These are phyloP conservation scores for Arabis alpina DNA, from an alignment of 345 rosid genomes.

Conservation along the genomic window DNA sequence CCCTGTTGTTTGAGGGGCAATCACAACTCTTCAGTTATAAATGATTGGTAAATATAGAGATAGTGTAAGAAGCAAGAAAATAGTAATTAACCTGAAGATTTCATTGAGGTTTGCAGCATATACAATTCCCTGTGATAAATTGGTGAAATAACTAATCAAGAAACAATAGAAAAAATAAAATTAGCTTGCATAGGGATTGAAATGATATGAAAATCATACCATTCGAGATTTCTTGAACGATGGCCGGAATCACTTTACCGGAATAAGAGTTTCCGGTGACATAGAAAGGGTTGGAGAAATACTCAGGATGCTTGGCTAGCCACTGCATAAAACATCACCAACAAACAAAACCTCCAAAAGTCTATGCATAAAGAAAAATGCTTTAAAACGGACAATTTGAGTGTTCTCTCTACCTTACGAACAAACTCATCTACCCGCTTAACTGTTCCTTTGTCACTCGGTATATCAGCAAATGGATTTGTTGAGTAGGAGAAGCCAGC, in stretches of 20 bases:
- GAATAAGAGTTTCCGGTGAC: conserved; percentile 30
- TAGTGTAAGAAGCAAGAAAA: conserved; percentile 17
- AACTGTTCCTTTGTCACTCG: conserved; percentile 54
- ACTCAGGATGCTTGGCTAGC: conserved; percentile 25
- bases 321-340: conserved; percentile 27
- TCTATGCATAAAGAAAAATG: background rate
- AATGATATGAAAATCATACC: conserved; percentile 11
- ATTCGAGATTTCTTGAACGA: conserved; percentile 32
- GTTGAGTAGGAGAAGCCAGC: conserved; percentile 71
- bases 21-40: background rate
- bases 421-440: conserved; percentile 52
- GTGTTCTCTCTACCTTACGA: conserved; percentile 43
- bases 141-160: conserved; percentile 5
- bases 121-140: conserved; percentile 56
- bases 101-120: conserved; percentile 47
- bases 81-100: conserved; percentile 56
- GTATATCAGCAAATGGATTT: conserved; percentile 41
- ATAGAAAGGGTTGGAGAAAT: conserved; percentile 29
- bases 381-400: background rate
- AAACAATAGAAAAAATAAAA: background rate
- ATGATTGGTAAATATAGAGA: background rate
- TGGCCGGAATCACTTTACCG: conserved; percentile 29
- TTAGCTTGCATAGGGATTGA: background rate
- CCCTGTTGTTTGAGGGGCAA: conserved; percentile 50
- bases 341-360: background rate